Evolutionary conservation across 2,329 filamentous ascomycete genomes (phyloP).

Genomic region (Curvularia spicifera): DNA sequence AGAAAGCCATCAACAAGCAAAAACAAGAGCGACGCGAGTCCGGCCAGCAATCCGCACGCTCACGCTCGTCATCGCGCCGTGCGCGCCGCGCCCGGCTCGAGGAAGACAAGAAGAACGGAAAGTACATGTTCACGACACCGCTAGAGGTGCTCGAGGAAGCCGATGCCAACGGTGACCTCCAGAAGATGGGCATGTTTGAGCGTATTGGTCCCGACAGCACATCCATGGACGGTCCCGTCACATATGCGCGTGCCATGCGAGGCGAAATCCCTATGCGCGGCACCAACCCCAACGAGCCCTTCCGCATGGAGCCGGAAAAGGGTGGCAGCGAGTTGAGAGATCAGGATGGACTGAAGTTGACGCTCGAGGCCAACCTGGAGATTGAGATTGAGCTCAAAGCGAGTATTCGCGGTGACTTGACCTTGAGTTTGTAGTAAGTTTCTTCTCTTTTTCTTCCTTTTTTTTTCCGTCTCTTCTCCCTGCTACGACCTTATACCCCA

Average conservation of each 20-base stretch:
- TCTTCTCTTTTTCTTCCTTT: background rate
- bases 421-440: constrained; percentile 77
- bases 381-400: constrained; percentile 86
- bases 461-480: constrained; percentile 4
- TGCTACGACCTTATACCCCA: background rate
- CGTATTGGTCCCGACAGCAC: constrained; percentile 63
- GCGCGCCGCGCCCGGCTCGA: constrained; percentile 56
- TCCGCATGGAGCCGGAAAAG: constrained; percentile 50
- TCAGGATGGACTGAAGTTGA: constrained; percentile 72
- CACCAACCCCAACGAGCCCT: constrained; percentile 59
- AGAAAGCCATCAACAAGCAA: constrained; percentile 53
- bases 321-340: constrained; percentile 55
- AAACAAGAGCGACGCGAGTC: constrained; percentile 49
- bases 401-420: constrained; percentile 83
- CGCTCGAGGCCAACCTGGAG: constrained; percentile 79
- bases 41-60: constrained; percentile 52
- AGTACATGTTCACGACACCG: constrained; percentile 59
- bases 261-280: constrained; percentile 63
- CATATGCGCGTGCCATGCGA: constrained; percentile 59
- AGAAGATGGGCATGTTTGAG: constrained; percentile 60
- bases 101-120: constrained; percentile 54
- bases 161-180: constrained; percentile 57
- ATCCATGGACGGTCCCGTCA: constrained; percentile 64
- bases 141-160: constrained; percentile 60
- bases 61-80: constrained; percentile 56